Base-by-base conservation (phyloP, 1,284 basidiomycete species). In the Cryptococcus wingfieldii region DNA sequence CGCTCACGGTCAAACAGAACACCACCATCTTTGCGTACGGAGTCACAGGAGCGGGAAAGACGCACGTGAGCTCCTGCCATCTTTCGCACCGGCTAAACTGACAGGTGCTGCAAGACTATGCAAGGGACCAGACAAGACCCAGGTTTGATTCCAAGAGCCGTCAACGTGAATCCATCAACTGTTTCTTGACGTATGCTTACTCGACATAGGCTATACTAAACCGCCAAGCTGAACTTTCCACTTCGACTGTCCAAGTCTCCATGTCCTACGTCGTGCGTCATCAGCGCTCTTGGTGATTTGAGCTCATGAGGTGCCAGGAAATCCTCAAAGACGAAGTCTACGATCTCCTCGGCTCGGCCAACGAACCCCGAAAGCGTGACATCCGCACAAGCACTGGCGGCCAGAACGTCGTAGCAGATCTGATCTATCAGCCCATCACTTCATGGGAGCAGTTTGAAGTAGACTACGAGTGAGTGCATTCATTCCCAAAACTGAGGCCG, bases 251-350 rank as follows among this genome's bases (percentile, higher is more conserved):
- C 6, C 77, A 78, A 2, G 71, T 89, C 4, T 64, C 79, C 5
- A 79, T 87, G 16, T 88, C 87, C 0, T 90, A 89, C 63, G 87
- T 90, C 82, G 64, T 63, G 9, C 55, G 62, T 58, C 19, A 38
- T 39, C 16, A 10, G 5, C 18, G 31, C 31, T 13, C 23, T 38
- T 38, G 18, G 13, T 38, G 10, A 19, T 38, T 16, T 5, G 13
- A 12, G 14, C 47, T 49, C 8, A 42, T 2, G 6, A 18, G 19
- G 44, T 10, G 25, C 5, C 34, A 61, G 60, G 89, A 90, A 69
- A 88, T 90, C 44, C 89, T 90, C 75, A 88, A 88, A 66, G 89
- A 91, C 64, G 87, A 90, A 56, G 85, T 87, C 1, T 90, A 88
- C 67, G 89, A 91, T 67, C 80, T 92, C 4, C 80, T 91, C 4